Evolutionary conservation across 2,329 filamentous ascomycete species (phyloP).

Genomic region (Sordariomycetes sp.): DNA sequence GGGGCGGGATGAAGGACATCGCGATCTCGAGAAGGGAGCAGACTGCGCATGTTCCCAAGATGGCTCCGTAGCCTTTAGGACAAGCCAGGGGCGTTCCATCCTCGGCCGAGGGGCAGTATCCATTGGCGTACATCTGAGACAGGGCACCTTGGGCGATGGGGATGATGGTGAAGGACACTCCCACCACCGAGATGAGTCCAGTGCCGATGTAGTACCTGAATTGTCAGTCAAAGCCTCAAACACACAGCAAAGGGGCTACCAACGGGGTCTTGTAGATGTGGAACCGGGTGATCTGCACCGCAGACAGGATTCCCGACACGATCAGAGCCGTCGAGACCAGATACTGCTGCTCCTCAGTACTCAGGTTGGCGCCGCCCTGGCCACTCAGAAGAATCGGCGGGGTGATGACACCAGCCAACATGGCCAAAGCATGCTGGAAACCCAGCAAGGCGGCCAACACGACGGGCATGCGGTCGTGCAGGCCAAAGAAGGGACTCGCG

Average conservation of each 20-base stretch:
- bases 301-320: constrained; percentile 66
- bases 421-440: constrained; percentile 70
- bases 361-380: constrained; percentile 54
- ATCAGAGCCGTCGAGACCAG: constrained; percentile 72
- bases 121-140: constrained; percentile 68
- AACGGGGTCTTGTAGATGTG: constrained; percentile 58
- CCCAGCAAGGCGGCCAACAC: constrained; percentile 65
- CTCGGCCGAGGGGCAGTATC: constrained; percentile 51
- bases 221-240: constrained; percentile 2
- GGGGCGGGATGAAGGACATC: constrained; percentile 66
- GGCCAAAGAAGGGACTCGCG: constrained; percentile 73
- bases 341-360: constrained; percentile 56
- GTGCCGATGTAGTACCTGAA: constrained; percentile 68
- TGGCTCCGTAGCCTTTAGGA: constrained; percentile 62
- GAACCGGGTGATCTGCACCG: constrained; percentile 70
- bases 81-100: constrained; percentile 60
- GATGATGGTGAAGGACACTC: constrained; percentile 70
- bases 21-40: constrained; percentile 62
- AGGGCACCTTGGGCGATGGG: constrained; percentile 65
- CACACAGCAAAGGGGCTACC: constrained; percentile 9
- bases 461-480: constrained; percentile 70
- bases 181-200: constrained; percentile 70
- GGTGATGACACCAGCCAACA: constrained; percentile 68
- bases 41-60: constrained; percentile 60
- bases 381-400: constrained; percentile 66